Evolutionary conservation across 2,329 filamentous ascomycete genomes (phyloP).

Genomic region (Dactylellina haptotyla): DNA sequence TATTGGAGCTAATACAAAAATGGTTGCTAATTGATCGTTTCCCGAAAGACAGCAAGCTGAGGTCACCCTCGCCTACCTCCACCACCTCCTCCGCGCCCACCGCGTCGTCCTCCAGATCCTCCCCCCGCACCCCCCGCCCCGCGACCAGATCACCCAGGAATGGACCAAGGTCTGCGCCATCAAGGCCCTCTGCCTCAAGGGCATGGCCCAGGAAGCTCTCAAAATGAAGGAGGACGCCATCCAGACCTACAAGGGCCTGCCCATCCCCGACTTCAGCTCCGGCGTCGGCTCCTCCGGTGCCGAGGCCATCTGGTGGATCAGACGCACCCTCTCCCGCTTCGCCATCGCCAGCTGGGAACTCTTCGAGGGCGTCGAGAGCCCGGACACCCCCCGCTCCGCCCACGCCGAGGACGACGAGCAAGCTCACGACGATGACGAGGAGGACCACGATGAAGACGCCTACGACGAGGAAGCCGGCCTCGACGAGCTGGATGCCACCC

Average conservation of each 20-base stretch:
- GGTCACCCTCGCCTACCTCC: constrained; percentile 50
- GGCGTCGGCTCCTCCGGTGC: constrained; percentile 39
- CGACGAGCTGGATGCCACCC: constrained; percentile 40
- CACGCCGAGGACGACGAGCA: constrained; percentile 46
- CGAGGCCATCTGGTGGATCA: constrained; percentile 50
- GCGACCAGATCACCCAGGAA: constrained; percentile 49
- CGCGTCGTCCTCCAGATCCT: constrained; percentile 47
- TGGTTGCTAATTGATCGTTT: neutral
- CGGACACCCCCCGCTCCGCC: constrained; percentile 32
- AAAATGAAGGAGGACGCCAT: constrained; percentile 47
- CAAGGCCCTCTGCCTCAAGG: constrained; percentile 49
- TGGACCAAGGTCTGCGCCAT: constrained; percentile 52
- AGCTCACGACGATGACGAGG: constrained; percentile 45
- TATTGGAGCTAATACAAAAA: neutral
- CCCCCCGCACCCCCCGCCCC: constrained; percentile 24
- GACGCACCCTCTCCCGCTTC: constrained; percentile 48
- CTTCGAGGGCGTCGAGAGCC: constrained; percentile 43
- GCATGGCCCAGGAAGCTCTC: constrained; percentile 49
- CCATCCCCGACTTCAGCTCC: constrained; percentile 46
- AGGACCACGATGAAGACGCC: no score
- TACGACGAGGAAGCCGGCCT: constrained; percentile 26
- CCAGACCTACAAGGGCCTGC: constrained; percentile 41
- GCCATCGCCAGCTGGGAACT: constrained; percentile 53
- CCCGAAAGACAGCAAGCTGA: constrained; percentile 40
- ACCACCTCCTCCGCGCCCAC: constrained; percentile 46